A percentile compares a stretch with the other conserved stretches of the same genome.
These are phyloP conservation scores for Fonsecaea erecta DNA, from an alignment of 2,329 filamentous ascomycete genomes.

Conservation along the genomic window DNA sequence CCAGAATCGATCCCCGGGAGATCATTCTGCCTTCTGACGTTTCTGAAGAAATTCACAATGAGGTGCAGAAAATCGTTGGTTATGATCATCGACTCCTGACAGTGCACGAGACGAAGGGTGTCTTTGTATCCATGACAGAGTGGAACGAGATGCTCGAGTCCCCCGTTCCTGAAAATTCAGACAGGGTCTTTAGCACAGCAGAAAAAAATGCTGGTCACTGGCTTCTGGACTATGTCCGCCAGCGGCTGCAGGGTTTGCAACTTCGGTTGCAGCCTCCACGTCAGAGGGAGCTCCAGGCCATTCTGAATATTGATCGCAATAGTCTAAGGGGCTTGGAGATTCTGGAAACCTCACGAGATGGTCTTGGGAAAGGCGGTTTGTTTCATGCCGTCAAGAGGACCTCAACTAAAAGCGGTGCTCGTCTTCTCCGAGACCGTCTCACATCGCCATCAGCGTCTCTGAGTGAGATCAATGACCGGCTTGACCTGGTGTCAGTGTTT, in stretches of 20 bases:
- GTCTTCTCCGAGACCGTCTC: constrained; percentile 83
- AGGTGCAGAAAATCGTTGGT: constrained; percentile 69
- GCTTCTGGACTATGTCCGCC: constrained; percentile 82
- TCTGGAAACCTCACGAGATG: constrained; percentile 80
- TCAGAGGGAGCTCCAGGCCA: constrained; percentile 72
- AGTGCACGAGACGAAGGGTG: constrained; percentile 61
- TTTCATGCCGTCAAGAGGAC: constrained; percentile 88
- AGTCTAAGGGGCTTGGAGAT: constrained; percentile 89
- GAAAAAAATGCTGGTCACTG: constrained; percentile 79
- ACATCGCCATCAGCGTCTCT: constrained; percentile 87
- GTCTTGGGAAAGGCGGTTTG: constrained; percentile 77
- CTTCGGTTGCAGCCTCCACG: constrained; percentile 84
- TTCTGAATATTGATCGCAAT: constrained; percentile 90
- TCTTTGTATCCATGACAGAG: constrained; percentile 59
- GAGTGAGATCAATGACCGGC: constrained; percentile 73
- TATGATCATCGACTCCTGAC: constrained; percentile 78
- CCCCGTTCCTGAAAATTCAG: constrained; percentile 61
- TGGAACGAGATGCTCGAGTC: constrained; percentile 82
- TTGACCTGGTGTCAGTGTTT: constrained; percentile 81
- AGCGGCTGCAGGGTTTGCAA: constrained; percentile 74
- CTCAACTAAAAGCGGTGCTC: constrained; percentile 86
- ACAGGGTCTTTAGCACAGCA: constrained; percentile 63
- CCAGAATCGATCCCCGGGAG: constrained; percentile 81
- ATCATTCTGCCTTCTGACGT: constrained; percentile 74
- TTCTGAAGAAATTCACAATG: constrained; percentile 62